Percentiles rank a stretch among this genome's conserved stretches.
These are phyloP conservation scores for Acanthamoeba sp. DNA, from an alignment of 208 protist genomes.

Conservation along the genomic window DNA sequence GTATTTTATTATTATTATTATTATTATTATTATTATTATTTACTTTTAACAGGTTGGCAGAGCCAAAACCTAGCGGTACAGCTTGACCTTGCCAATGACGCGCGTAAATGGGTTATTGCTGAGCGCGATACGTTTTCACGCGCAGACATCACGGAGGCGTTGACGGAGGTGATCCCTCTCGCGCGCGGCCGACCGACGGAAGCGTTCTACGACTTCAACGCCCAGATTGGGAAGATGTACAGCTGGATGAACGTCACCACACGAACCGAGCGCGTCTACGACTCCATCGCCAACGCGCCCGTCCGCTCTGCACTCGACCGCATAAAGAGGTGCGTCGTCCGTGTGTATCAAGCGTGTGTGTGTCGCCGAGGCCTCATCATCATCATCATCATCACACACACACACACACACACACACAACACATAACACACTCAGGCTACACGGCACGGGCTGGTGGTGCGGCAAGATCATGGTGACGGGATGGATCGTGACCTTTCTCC, in stretches of 20 bases:
- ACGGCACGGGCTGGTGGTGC: conserved; percentile 92
- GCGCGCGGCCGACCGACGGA: conserved; percentile 76
- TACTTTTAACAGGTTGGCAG: conserved; percentile 42
- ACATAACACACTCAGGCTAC: conserved; percentile 86
- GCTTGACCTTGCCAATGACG: neutral
- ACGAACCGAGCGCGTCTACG: conserved; percentile 96
- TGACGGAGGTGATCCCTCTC: conserved; percentile 16
- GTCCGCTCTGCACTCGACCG: conserved; percentile 80
- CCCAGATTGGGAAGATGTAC: conserved; percentile 94
- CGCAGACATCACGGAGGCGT: conserved; percentile 49
- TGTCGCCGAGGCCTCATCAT: neutral
- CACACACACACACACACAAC: too few species aligned
- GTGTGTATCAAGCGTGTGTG: neutral
- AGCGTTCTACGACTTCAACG: conserved; percentile 93
- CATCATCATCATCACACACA: neutral
- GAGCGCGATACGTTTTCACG: too few species aligned
- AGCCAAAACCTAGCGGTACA: neutral
- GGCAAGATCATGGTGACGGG: conserved; percentile 94
- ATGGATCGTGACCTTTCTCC: conserved; percentile 86
- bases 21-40: conserved; percentile 65
- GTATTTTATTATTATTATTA: too few species aligned
- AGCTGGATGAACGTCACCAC: conserved; percentile 96
- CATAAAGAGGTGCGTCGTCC: conserved; percentile 21
- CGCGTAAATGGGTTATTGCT: neutral
- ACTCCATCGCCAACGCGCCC: conserved; percentile 83